These are phyloP conservation scores for Tylopilus subfusipes DNA, from an alignment of 768 basidiomycete species.

Conservation along the genomic window DNA sequence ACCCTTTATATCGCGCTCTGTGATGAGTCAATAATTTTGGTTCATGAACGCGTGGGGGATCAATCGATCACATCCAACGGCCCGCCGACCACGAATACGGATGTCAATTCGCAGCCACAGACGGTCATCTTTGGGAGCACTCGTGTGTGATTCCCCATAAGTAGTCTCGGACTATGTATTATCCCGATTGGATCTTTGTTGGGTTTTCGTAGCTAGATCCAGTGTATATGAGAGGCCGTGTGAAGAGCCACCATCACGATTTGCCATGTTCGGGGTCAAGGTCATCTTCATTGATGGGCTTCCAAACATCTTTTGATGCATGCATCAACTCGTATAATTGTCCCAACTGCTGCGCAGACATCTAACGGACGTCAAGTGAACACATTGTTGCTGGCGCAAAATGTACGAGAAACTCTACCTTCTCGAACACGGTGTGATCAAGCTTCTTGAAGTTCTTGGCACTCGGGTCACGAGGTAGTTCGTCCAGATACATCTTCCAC, in stretches of 20 bases:
- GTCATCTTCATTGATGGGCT: constrained; percentile 37
- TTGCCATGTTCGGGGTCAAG: constrained; percentile 4
- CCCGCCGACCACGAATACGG: not conserved
- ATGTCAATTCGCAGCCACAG: constrained; percentile 1
- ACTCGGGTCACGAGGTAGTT: constrained; percentile 45
- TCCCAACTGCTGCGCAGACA: constrained; percentile 87
- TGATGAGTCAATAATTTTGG: constrained; percentile 2
- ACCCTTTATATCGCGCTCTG: constrained; percentile 14
- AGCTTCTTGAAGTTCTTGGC: constrained; percentile 57
- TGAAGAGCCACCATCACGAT: constrained; percentile 9
- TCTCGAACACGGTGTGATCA: constrained; percentile 70
- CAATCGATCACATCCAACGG: not conserved
- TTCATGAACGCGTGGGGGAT: constrained; percentile 5
- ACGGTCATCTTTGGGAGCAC: constrained; percentile 1
- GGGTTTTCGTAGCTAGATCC: constrained; percentile 3
- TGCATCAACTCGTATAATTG: constrained; percentile 96
- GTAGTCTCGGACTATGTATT: constrained; percentile 6
- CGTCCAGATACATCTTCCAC: constrained; percentile 91
- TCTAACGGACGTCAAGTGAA: constrained; percentile 39
- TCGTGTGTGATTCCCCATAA: not conserved
- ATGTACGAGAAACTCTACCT: constrained; percentile 41
- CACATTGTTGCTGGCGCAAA: not conserved
- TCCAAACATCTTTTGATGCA: constrained; percentile 86
- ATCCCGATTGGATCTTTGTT: not conserved
- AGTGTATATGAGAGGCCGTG: constrained; percentile 1